Evolutionary conservation across 2,329 filamentous ascomycete species (phyloP).

Genomic region (Daldinia sp.): DNA sequence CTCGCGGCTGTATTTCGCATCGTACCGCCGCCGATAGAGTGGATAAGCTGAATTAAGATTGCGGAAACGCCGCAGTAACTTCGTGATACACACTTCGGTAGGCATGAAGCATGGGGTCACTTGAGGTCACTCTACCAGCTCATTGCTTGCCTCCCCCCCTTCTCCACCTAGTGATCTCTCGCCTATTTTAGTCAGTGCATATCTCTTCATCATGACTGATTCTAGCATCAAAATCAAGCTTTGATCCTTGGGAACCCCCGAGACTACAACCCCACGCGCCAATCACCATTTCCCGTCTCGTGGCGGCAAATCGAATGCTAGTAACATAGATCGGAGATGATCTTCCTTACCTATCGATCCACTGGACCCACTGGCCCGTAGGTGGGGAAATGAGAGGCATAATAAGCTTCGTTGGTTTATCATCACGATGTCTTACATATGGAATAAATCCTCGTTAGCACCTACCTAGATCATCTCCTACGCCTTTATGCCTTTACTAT

Average conservation of each 20-base stretch:
- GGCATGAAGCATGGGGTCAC: not conserved
- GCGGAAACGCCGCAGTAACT: not conserved
- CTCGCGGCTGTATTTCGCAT: slow-evolving; percentile 36
- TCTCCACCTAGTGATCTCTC: slow-evolving; percentile 11
- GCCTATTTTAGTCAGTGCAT: slow-evolving; percentile 26
- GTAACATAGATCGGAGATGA: slow-evolving; percentile 29
- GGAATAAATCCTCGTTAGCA: not conserved
- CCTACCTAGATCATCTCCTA: too few relatives aligned
- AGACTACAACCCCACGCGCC: slow-evolving; percentile 16
- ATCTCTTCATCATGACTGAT: slow-evolving; percentile 6
- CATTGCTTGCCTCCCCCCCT: not conserved
- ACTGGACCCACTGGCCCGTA: not conserved
- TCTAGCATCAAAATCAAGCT: slow-evolving; percentile 31
- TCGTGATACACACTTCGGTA: not conserved
- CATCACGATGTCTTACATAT: not conserved
- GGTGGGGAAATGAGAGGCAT: not conserved
- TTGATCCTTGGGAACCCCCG: slow-evolving; percentile 7
- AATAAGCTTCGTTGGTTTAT: not conserved
- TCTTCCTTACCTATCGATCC: not conserved
- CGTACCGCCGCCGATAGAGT: slow-evolving; percentile 14
- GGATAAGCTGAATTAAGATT: slow-evolving; percentile 1
- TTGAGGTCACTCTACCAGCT: not conserved
- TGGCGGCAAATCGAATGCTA: slow-evolving; percentile 34
- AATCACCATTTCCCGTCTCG: slow-evolving; percentile 33
- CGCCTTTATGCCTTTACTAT: too few relatives aligned